Evolutionary conservation across 768 basidiomycete genomes (phyloP), one percentile per base, ranked within the genome.

Genomic region (Boletus edulis): DNA sequence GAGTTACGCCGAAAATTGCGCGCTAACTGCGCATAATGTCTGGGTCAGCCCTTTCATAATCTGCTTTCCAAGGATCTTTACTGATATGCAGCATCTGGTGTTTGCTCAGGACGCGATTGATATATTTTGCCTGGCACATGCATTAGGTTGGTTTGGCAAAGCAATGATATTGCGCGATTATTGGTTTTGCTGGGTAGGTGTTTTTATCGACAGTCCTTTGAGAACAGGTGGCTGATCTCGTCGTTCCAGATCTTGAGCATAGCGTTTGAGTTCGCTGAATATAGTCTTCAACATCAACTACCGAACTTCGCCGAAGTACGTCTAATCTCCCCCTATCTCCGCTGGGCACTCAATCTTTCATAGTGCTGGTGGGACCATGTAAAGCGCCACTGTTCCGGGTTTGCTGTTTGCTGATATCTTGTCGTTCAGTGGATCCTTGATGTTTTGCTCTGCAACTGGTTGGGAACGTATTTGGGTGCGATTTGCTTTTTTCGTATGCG

Each of bases 331-430:
- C 42, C 44, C 52, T 60, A 57, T 61, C 62, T 63, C 63, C 66
- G 37, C 41, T 40, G 51, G 51, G 51, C 46, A 57, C 65, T 66
- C 41, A 58, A 46, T 18, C 17, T 20, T 41, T 47, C 49, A 49
- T 47, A 91, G 89, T 93, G 91, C 65, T 93, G 91, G 91, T 94
- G 91, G 91, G 91, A 93, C 68, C 91, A 94, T 76, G 90, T 91
- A 75, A 64, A 83, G 75, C 9, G 37, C 51, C 27, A 31, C 34
- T 29, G 32, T 46, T 56, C 52, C 49, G 15, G 18, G 20, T 32
- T 49, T 46, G 29, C 42, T 14, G 47, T 37, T 49, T 18, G 20
- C 57, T 67, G 54, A 63, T 56, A 37, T 52, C 15, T 67, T 38
- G 18, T 52, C 47, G 44, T 24, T 24, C 63, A 92, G 90, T 94